These are phyloP conservation scores for Brassica hybrid DNA, from an alignment of 441 rosid species.

Conservation along the genomic window DNA sequence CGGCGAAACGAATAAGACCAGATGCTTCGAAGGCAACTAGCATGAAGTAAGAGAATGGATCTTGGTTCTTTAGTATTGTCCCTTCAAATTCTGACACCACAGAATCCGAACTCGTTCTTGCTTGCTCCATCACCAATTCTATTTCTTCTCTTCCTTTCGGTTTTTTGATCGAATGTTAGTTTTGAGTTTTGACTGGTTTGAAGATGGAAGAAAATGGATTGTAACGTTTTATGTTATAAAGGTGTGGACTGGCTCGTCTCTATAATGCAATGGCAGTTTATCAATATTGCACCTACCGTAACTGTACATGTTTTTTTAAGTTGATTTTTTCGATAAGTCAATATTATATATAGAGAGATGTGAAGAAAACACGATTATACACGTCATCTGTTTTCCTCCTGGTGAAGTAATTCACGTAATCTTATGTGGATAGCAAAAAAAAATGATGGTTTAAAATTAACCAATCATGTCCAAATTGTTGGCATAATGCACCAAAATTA, in stretches of 20 bases:
- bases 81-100: constrained; percentile 83
- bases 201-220: constrained; percentile 28
- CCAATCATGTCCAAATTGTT: constrained; percentile 43
- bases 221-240: constrained; percentile 31
- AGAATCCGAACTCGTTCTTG: constrained; percentile 42
- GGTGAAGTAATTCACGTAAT: constrained; percentile 29
- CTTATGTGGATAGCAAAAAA: not conserved
- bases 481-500: constrained; percentile 32
- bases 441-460: constrained; percentile 41
- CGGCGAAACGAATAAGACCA: constrained; percentile 68
- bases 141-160: not conserved
- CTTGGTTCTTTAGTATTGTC: constrained; percentile 58
- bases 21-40: constrained; percentile 84
- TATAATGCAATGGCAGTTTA: constrained; percentile 57
- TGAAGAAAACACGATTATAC: constrained; percentile 42
- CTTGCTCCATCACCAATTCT: not conserved
- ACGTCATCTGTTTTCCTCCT: constrained; percentile 45
- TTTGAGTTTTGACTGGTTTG: constrained; percentile 4
- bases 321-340: constrained; percentile 37
- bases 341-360: constrained; percentile 32
- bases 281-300: constrained; percentile 64
- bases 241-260: constrained; percentile 58
- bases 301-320: constrained; percentile 34
- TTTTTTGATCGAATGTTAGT: not conserved
- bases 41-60: constrained; percentile 93